Base-by-base conservation (phyloP, 371 early-diverging fungal genomes). In the Rhizomucor pusillus region DNA sequence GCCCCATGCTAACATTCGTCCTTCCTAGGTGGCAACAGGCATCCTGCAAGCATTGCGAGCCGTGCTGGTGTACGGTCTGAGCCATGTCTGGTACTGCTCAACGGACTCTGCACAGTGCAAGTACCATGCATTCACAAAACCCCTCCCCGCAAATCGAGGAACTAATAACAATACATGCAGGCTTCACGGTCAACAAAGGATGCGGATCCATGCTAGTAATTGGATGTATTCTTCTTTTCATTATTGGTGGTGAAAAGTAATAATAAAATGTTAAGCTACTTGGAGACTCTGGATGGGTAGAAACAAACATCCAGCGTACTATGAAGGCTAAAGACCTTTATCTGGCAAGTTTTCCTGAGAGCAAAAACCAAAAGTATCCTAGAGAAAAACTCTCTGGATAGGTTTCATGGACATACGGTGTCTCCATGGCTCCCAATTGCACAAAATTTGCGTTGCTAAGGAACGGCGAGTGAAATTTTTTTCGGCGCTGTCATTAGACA, bases 21-120 rank as follows among this genome's bases (percentile, higher is more conserved):
- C 33, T 36, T 74, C 18, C 13, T 69, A 74, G 65, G 77, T 84
- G 13, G 82, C 84, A 0, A 78, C 79, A 13, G 85, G 89, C 12
- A 79, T 85, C 37, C 54, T 86, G 43, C 83, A 86, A 65, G 85
- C 82, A 0, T 47, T 87, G 16, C 66, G 87, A 13, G 86, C 89
- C 1, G 85, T 89, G 1, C 52, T 82, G 11, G 87, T 86, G 7
- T 87, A 88, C 72, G 79, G 67, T 5, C 59, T 88, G 50, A 82
- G 84, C 63, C 80, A 85, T 60, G 50, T 71, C 11, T 68, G 84
- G 60, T 90, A 80, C 66, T 87, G 88, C 72, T 55, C 64, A 12
- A 56, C 58, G 20, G 87, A 88, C 47, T 51, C 62, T 5, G 75
- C 76, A 7, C 90, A 90, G 67, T 90, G 90, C 71, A 67, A 60